These are phyloP conservation scores for Excoecaria cochinchinensis DNA, from an alignment of 345 rosid species.

Conservation along the genomic window DNA sequence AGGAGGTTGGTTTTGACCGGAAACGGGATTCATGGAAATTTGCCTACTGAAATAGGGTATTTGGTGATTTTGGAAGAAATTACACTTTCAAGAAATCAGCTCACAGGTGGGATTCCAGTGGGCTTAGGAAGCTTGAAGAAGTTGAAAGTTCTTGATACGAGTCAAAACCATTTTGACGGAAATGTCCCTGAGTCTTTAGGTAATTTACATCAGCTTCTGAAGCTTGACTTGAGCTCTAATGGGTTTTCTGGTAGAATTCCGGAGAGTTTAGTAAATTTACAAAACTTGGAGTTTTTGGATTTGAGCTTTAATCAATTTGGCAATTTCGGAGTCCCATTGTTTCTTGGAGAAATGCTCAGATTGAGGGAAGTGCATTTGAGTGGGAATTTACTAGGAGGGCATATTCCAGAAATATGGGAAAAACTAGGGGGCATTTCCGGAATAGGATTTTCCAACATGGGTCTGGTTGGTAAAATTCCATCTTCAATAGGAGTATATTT, in stretches of 20 bases:
- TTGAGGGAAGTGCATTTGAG: constrained; percentile 53
- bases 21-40: constrained; percentile 50
- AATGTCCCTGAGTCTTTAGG: constrained; percentile 43
- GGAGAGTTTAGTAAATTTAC: constrained; percentile 31
- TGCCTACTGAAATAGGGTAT: constrained; percentile 40
- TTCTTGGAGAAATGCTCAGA: constrained; percentile 39
- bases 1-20: constrained; percentile 53
- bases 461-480: constrained; percentile 52
- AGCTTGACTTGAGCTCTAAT: constrained; percentile 62
- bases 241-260: constrained; percentile 51
- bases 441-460: constrained; percentile 56
- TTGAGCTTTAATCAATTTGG: constrained; percentile 58
- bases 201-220: constrained; percentile 44
- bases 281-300: constrained; percentile 52
- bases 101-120: constrained; percentile 40
- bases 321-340: constrained; percentile 51
- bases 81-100: constrained; percentile 53
- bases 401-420: constrained; percentile 60
- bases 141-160: constrained; percentile 50
- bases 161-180: constrained; percentile 49
- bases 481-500: constrained; percentile 49
- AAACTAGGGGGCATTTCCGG: constrained; percentile 46
- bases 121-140: constrained; percentile 36
- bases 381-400: constrained; percentile 61
- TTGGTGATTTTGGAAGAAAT: constrained; percentile 51